Percentiles rank a stretch among this genome's conserved stretches.
phyloP scores from a whole-genome alignment of 805 yeast species.

The Lipomyces spencermartinsiae region DNA sequence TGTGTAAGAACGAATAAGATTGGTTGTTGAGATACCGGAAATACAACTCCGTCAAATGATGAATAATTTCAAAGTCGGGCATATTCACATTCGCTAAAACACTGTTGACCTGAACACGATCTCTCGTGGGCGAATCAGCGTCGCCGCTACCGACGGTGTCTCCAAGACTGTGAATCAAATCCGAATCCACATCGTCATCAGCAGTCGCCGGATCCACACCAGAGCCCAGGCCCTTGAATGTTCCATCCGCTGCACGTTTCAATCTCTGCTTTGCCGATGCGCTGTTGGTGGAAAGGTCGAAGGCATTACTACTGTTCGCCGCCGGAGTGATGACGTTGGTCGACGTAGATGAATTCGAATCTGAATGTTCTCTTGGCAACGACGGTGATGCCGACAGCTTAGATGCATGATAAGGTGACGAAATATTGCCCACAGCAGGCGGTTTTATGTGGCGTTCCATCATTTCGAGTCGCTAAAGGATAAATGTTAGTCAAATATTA shows the following conservation, averaged over 20 bases:
- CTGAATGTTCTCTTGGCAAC: background rate
- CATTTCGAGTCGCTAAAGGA: conserved; percentile 36
- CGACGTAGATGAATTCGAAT: conserved; percentile 13
- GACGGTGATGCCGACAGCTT: conserved; percentile 26
- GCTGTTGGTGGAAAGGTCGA: background rate
- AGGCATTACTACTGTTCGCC: conserved; percentile 4
- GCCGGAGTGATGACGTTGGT: background rate
- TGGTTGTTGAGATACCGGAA: conserved; percentile 47
- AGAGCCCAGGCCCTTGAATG: conserved; percentile 18
- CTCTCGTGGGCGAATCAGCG: conserved; percentile 34
- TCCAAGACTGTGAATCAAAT: conserved; percentile 20
- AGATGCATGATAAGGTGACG: conserved; percentile 32
- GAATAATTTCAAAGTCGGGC: conserved; percentile 42
- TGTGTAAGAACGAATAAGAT: conserved; percentile 47
- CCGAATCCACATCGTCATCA: conserved; percentile 29
- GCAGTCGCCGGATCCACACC: background rate
- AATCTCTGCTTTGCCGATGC: conserved; percentile 8
- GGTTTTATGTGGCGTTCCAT: conserved; percentile 40
- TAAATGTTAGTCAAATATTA: background rate
- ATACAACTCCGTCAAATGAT: conserved; percentile 47
- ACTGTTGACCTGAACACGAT: conserved; percentile 17
- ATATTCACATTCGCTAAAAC: conserved; percentile 28
- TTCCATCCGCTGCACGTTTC: conserved; percentile 34
- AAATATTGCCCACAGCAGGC: conserved; percentile 28
- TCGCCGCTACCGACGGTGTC: conserved; percentile 10